These are phyloP conservation scores for Emericellopsis atlantica DNA, from an alignment of 2,329 filamentous ascomycete genomes.

Conservation along the genomic window DNA sequence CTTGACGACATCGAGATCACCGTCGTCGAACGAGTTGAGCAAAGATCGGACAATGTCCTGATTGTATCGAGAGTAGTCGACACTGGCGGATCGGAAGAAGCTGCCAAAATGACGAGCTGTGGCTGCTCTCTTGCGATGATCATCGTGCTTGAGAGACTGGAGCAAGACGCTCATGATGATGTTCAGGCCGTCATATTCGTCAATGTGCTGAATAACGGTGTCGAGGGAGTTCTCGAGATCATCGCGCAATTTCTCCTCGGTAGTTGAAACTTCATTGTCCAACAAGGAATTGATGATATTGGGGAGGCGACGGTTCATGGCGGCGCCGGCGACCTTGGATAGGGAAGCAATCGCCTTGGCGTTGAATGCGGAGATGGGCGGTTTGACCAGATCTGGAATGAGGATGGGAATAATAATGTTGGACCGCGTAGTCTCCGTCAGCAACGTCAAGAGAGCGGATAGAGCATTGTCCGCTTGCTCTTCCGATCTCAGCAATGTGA, in stretches of 20 bases:
- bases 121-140: slow-evolving; percentile 69
- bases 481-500: slow-evolving; percentile 78
- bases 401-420: slow-evolving; percentile 96
- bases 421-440: slow-evolving; percentile 85
- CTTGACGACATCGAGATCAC: slow-evolving; percentile 74
- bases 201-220: slow-evolving; percentile 80
- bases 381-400: slow-evolving; percentile 80
- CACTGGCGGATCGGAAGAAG: slow-evolving; percentile 69
- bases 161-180: slow-evolving; percentile 91
- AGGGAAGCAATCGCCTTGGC: slow-evolving; percentile 86
- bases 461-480: slow-evolving; percentile 84
- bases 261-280: slow-evolving; percentile 74
- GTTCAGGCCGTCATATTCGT: slow-evolving; percentile 92
- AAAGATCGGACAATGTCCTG: slow-evolving; percentile 87
- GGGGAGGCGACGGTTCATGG: slow-evolving; percentile 83
- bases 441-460: slow-evolving; percentile 80
- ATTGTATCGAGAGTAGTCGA: slow-evolving; percentile 93
- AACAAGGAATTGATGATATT: slow-evolving; percentile 87
- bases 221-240: slow-evolving; percentile 79
- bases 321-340: slow-evolving; percentile 76
- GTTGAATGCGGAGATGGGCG: slow-evolving; percentile 89
- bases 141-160: slow-evolving; percentile 78
- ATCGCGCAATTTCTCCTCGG: slow-evolving; percentile 57
- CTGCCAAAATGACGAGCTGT: slow-evolving; percentile 70
- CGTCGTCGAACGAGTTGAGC: slow-evolving; percentile 84